A percentile compares a stretch with the other conserved stretches of the same genome.
Conservation (phyloP, 1,139 yeast species). For the Geotrichum klebahnii region DNA sequence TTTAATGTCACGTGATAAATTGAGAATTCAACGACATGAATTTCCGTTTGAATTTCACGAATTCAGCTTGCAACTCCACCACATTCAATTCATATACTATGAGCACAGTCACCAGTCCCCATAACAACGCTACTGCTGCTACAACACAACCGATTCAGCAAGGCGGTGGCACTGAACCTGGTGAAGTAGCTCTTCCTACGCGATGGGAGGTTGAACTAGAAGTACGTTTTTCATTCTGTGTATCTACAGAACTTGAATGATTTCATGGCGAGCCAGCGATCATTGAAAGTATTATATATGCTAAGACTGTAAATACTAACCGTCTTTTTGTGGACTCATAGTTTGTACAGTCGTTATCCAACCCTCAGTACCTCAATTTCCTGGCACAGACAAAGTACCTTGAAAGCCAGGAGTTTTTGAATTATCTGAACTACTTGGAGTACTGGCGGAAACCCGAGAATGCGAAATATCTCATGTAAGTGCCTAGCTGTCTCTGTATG, state of each 20-base stretch:
- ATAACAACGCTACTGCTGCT: background rate
- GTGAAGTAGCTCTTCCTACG: slow-evolving; percentile 49
- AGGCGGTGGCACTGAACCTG: background rate
- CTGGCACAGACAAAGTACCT: slow-evolving; percentile 70
- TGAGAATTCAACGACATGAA: too few relatives aligned
- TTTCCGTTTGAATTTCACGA: too few relatives aligned
- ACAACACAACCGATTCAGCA: background rate
- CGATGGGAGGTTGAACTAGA: slow-evolving; percentile 81
- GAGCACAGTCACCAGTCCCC: too few relatives aligned
- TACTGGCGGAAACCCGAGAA: slow-evolving; percentile 72
- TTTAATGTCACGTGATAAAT: too few relatives aligned
- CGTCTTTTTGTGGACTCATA: slow-evolving; percentile 22
- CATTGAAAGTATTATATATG: background rate
- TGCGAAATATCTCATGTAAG: slow-evolving; percentile 54
- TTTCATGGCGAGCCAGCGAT: background rate
- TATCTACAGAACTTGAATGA: too few relatives aligned
- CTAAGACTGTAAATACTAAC: slow-evolving; percentile 9
- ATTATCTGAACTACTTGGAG: slow-evolving; percentile 61
- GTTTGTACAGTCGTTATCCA: slow-evolving; percentile 78
- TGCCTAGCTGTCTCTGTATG: background rate
- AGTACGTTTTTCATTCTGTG: slow-evolving; percentile 41
- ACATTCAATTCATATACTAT: too few relatives aligned
- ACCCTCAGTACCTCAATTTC: slow-evolving; percentile 68
- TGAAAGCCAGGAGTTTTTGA: slow-evolving; percentile 56
- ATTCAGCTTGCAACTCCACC: too few relatives aligned